A percentile compares a stretch with the other conserved stretches of the same genome.
Conservation (phyloP, 139 green algal genomes). For the Micractinium conductrix region DNA sequence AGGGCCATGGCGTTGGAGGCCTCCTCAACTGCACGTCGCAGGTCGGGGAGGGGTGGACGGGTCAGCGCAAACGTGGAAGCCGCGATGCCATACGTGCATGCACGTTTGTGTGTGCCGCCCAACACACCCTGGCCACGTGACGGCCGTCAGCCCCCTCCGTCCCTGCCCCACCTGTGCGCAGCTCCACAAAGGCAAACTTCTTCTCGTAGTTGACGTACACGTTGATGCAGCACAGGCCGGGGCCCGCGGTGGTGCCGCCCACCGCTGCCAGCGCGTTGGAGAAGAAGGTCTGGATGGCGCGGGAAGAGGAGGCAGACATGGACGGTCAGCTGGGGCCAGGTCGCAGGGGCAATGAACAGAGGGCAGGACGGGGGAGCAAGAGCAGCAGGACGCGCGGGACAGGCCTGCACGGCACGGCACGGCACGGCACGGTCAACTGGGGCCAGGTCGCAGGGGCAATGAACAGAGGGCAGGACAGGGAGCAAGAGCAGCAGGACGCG, state of each 20-base stretch:
- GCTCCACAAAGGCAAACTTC: conserved; percentile 94
- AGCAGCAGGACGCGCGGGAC: too few relatives aligned
- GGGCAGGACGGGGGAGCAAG: too few relatives aligned
- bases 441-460: too few relatives aligned
- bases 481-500: too few relatives aligned
- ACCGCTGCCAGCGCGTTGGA: conserved; percentile 91
- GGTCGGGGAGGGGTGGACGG: neutral
- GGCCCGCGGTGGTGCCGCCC: conserved; percentile 91
- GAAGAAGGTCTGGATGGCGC: neutral
- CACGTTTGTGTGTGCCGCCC: too few relatives aligned
- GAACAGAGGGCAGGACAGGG: too few relatives aligned
- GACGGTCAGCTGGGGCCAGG: neutral
- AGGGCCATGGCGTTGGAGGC: conserved; percentile 83
- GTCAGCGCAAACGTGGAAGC: neutral
- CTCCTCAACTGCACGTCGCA: conserved; percentile 73
- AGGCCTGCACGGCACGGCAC: too few relatives aligned
- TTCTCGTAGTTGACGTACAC: conserved; percentile 99
- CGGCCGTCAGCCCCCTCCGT: neutral
- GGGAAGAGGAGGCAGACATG: neutral
- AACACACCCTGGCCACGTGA: too few relatives aligned
- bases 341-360: too few relatives aligned
- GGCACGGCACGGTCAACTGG: too few relatives aligned
- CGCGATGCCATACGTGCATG: neutral
- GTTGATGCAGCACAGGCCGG: conserved; percentile 92
- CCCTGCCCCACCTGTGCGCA: conserved; percentile 75